Evolutionary conservation across 2,329 filamentous ascomycete species (phyloP).

Genomic region (Aspergillus calidoustus): DNA sequence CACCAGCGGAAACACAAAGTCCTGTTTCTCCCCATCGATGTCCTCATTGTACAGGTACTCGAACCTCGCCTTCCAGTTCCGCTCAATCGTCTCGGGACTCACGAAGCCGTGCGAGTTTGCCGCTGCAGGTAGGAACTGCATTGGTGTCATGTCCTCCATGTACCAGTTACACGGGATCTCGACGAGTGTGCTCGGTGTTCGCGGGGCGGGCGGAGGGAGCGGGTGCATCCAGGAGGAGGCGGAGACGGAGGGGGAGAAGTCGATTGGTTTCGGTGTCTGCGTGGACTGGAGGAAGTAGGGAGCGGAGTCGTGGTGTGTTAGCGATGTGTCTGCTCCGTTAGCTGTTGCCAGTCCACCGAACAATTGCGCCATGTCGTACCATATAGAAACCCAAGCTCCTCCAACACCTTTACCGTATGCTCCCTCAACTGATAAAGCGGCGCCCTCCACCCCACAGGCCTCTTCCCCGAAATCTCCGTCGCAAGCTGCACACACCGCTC

Average conservation of each 20-base stretch:
- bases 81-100: slow-evolving; percentile 60
- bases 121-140: slow-evolving; percentile 49
- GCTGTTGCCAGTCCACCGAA: no score
- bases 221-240: slow-evolving; percentile 53
- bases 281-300: slow-evolving; percentile 46
- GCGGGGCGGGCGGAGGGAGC: slow-evolving; percentile 29
- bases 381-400: slow-evolving; percentile 49
- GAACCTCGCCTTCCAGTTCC: slow-evolving; percentile 66
- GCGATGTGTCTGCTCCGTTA: slow-evolving; percentile 39
- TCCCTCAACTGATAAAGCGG: slow-evolving; percentile 46
- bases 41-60: slow-evolving; percentile 22
- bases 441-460: slow-evolving; percentile 54
- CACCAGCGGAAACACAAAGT: slow-evolving; percentile 55
- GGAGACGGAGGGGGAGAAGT: slow-evolving; percentile 47
- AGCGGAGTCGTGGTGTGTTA: slow-evolving; percentile 49
- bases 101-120: slow-evolving; percentile 64
- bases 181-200: slow-evolving; percentile 39
- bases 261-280: slow-evolving; percentile 43
- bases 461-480: slow-evolving; percentile 72
- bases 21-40: slow-evolving; percentile 56
- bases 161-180: slow-evolving; percentile 53
- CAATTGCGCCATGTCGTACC: slow-evolving; percentile 26
- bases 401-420: slow-evolving; percentile 45
- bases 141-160: slow-evolving; percentile 53
- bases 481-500: slow-evolving; percentile 74